phyloP scores from a whole-genome alignment of 2,329 filamentous ascomycete genomes.

The Ploettnerulaceae sp. region DNA sequence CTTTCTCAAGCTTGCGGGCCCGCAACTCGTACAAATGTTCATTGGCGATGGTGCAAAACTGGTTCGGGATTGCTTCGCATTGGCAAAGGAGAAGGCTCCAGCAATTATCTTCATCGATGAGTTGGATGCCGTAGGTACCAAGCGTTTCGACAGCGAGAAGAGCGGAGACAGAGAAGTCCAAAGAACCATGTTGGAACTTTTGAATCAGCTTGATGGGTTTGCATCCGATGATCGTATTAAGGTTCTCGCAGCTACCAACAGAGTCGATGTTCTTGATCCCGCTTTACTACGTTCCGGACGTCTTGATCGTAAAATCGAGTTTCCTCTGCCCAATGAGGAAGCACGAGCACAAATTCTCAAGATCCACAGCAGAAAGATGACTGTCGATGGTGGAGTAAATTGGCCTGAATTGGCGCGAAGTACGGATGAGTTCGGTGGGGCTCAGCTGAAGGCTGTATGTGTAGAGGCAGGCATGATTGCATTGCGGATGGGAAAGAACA shows the following conservation, averaged over 20 bases:
- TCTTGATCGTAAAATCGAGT: conserved; percentile 96
- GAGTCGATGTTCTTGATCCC: conserved; percentile 89
- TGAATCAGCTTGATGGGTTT: conserved; percentile 98
- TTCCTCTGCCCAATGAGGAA: conserved; percentile 96
- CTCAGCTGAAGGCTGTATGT: conserved; percentile 96
- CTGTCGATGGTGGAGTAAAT: conserved; percentile 86
- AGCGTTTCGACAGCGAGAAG: conserved; percentile 98
- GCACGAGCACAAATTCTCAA: conserved; percentile 93
- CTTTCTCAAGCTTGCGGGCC: conserved; percentile 95
- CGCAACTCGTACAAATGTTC: conserved; percentile 99
- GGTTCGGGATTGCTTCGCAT: conserved; percentile 92
- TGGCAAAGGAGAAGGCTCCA: conserved; percentile 97
- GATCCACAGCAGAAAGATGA: conserved; percentile 99
- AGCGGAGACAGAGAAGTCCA: conserved; percentile 97
- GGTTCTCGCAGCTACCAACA: conserved; percentile 90
- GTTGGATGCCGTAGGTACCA: conserved; percentile 94
- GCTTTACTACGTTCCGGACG: conserved; percentile 87
- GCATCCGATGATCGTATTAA: conserved; percentile 96
- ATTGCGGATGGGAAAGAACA: conserved; percentile 85
- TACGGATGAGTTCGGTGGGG: conserved; percentile 97
- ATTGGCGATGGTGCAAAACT: conserved; percentile 98
- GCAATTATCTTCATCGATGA: conserved; percentile 99
- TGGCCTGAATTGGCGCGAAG: conserved; percentile 93
- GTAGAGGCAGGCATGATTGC: conserved; percentile 99
- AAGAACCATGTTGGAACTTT: conserved; percentile 95